Base-by-base conservation (phyloP, 1,284 basidiomycete species). In the Caloboletus inedulis region DNA sequence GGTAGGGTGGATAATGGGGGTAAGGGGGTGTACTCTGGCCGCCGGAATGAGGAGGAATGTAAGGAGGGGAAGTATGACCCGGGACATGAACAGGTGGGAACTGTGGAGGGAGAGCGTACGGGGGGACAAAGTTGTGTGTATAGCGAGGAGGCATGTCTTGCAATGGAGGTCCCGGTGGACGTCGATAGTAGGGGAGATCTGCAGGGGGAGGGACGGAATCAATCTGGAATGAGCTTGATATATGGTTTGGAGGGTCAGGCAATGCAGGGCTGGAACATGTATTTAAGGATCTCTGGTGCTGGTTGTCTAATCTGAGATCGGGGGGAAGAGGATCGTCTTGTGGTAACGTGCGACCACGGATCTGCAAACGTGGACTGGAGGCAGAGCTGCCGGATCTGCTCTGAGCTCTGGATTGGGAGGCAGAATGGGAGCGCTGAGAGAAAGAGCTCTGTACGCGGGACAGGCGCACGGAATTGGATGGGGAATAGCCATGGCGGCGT, bases 341-440 rank as follows among this genome's bases (percentile, higher is more conserved):
- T 10, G 57, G 64, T 43, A 71, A 51, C 36, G 62, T 49, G 43
- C 64, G 68, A 19, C 64, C 69, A 55, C 72, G 72, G 49, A 69
- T 47, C 53, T 70, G 65, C 14, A 70, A 47, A 35, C 64, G 69
- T 27, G 75, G 77, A 50, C 76, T 77, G 7, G 76, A 77, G 0
- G 72, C 68, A 36, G 70, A 67, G 59, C 76, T 78, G 16, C 72
- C 74, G 0, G 74, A 70, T 49, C 68, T 65, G 43, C 76, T 77
- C 39, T 76, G 71, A 18, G 62, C 54, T 45, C 70, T 66, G 14
- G 75, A 77, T 8, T 76, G 74, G 1, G 74, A 64, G 6, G 65
- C 62, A 14, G 69, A 70, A 13, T 55, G 55, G 13, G 65, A 66
- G 19, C 42, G 50, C 23, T 56, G 57, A 7, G 76, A 76, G 40